Evolutionary conservation across 2,329 filamentous ascomycete genomes (phyloP).

Genomic region (Tricladium varicosporioides): DNA sequence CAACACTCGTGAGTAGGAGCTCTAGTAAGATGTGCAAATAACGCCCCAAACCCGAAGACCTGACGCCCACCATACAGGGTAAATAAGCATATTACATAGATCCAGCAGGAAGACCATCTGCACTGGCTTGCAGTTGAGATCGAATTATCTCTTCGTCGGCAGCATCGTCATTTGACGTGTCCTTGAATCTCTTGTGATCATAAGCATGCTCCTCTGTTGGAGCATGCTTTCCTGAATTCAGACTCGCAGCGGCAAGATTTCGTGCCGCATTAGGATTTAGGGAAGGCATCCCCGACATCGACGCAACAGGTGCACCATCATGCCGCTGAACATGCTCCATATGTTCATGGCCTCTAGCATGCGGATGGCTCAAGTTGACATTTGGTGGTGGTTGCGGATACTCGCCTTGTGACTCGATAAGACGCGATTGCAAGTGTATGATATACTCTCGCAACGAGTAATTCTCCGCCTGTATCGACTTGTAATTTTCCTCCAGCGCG

Average conservation of each 20-base stretch:
- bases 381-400: constrained; percentile 80
- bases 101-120: constrained; percentile 25
- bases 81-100: constrained; percentile 20
- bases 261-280: constrained; percentile 38
- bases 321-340: constrained; percentile 23
- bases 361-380: constrained; percentile 64
- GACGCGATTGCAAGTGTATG: constrained; percentile 80
- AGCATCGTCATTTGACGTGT: constrained; percentile 40
- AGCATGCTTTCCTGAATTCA: constrained; percentile 28
- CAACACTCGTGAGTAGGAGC: not conserved
- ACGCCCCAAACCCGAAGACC: not conserved
- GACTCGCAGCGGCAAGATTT: constrained; percentile 32
- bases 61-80: constrained; percentile 11
- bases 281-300: constrained; percentile 36
- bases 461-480: constrained; percentile 83
- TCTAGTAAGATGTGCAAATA: not conserved
- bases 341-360: constrained; percentile 27
- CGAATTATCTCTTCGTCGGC: constrained; percentile 54
- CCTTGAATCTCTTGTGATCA: constrained; percentile 37
- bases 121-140: constrained; percentile 46
- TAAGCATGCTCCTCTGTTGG: constrained; percentile 22
- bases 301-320: constrained; percentile 28
- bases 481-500: constrained; percentile 73
- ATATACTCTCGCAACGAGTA: constrained; percentile 90
- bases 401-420: constrained; percentile 81